Base-by-base conservation (phyloP, 768 basidiomycete genomes). In the Pisolithus sp. region DNA sequence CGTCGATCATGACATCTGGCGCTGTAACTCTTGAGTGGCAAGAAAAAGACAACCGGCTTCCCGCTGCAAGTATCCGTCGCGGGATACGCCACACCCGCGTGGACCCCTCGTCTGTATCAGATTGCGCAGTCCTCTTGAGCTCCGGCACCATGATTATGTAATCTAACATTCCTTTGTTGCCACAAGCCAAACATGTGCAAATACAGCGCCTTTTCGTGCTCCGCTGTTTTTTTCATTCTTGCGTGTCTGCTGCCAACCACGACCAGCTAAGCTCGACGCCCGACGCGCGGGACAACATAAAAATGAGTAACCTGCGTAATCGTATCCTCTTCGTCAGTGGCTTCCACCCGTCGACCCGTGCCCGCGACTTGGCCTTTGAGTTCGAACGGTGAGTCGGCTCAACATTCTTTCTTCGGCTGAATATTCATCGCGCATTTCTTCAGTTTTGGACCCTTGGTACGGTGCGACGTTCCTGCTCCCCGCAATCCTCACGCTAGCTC, bases 381-480 rank as follows among this genome's bases (percentile, higher is more conserved):
- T 93, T 93, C 59, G 91, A 93, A 76, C 78, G 85, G 90, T 90
- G 53, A 43, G 74, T 67, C 2, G 7, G 36, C 18, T 7, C 5
- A 5, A 46, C 46, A 38, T 26, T 1, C 21, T 53, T 45, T 26
- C 8, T 34, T 24, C 6, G 34, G 46, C 13, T 12, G 52, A 47
- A 47, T 40, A 34, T 49, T 54, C 51, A 9, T 54, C 52, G 31
- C 43, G 0, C 15, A 7, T 46, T 46, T 56, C 53, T 20, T 13
- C 63, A 92, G 89, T 51, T 93, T 76, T 58, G 90, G 90, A 17
- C 85, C 85, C 50, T 76, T 93, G 26, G 79, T 92, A 54, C 86
- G 90, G 53, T 93, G 91, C 71, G 91, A 93, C 64, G 89, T 93
- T 15, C 90, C 90, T 17, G 91, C 90, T 2, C 87, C 89, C 2